phyloP scores from a whole-genome alignment of 192 early-diverging fungal species.

The Coemansia umbellata region DNA sequence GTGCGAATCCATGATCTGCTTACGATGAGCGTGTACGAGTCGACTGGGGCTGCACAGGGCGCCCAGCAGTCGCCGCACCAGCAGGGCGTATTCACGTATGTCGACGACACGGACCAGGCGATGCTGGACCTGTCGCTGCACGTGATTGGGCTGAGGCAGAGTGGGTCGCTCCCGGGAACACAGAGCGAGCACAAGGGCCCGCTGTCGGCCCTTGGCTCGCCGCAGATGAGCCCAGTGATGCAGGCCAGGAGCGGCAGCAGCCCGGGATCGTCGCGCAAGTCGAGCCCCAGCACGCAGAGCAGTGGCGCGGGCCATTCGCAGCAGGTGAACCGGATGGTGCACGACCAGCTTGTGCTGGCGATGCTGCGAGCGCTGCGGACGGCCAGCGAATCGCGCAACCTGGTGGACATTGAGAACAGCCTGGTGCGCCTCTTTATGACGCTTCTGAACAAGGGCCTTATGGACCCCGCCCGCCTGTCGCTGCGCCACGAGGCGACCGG shows the following conservation, averaged over 20 bases:
- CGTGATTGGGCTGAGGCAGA: conserved; percentile 80
- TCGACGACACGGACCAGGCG: conserved; percentile 79
- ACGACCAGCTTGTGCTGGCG: conserved; percentile 2
- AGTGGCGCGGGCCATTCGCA: conserved; percentile 3
- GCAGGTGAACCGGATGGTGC: conserved; percentile 16
- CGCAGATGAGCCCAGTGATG: conserved; percentile 14
- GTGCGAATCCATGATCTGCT: conserved; percentile 24
- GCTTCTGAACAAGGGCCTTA: conserved; percentile 11
- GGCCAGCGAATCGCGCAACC: conserved; percentile 15
- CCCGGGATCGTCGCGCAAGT: conserved; percentile 9
- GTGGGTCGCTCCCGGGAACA: conserved; percentile 54
- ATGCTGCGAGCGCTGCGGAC: conserved; percentile 12
- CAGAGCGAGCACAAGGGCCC: conserved; percentile 54
- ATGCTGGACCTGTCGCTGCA: conserved; percentile 87
- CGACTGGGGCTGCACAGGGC: background rate
- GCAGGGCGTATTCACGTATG: conserved; percentile 47
- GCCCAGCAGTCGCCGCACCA: no score
- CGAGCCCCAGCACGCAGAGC: background rate
- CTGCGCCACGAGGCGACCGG: conserved; percentile 33
- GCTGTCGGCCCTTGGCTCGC: conserved; percentile 3
- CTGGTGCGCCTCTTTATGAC: conserved; percentile 25
- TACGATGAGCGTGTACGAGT: conserved; percentile 43
- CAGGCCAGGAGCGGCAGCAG: conserved; percentile 6
- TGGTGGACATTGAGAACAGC: conserved; percentile 30
- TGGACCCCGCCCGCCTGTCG: conserved; percentile 17